phyloP scores from a whole-genome alignment of 2,329 filamentous ascomycete genomes.

The Fusarium goolgardi region DNA sequence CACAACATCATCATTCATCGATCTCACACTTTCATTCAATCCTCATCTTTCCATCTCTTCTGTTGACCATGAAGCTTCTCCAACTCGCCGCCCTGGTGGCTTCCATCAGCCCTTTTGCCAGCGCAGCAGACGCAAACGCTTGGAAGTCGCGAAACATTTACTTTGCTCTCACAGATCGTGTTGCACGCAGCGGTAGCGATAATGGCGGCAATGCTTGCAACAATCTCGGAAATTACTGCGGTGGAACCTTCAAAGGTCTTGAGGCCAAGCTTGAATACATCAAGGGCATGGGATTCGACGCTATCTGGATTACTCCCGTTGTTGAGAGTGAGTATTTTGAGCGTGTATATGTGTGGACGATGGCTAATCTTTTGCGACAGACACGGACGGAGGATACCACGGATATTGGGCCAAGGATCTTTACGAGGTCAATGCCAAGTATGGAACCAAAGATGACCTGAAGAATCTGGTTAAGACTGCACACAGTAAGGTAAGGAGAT shows the following conservation, averaged over 20 bases:
- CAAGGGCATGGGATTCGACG: slow-evolving; percentile 69
- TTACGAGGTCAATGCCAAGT: slow-evolving; percentile 30
- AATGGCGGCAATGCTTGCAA: slow-evolving; percentile 58
- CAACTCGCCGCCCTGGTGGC: slow-evolving; percentile 16
- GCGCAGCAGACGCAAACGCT: slow-evolving; percentile 51
- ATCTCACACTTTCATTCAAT: background rate
- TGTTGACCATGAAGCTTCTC: slow-evolving; percentile 24
- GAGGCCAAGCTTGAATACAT: slow-evolving; percentile 72
- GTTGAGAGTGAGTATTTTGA: slow-evolving; percentile 53
- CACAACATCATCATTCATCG: background rate
- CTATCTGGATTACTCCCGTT: slow-evolving; percentile 70
- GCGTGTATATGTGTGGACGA: fast-evolving
- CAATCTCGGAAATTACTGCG: slow-evolving; percentile 64
- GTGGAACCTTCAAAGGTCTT: slow-evolving; percentile 70
- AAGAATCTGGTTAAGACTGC: slow-evolving; percentile 32
- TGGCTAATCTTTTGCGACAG: background rate
- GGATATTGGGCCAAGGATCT: slow-evolving; percentile 38
- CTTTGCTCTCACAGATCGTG: slow-evolving; percentile 68
- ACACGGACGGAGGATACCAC: slow-evolving; percentile 34
- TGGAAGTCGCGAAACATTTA: slow-evolving; percentile 69
- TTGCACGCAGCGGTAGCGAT: slow-evolving; percentile 59
- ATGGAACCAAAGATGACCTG: slow-evolving; percentile 25
- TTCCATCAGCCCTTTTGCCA: slow-evolving; percentile 13
- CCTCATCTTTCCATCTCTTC: background rate
- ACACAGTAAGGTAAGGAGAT: slow-evolving; percentile 25